Conservation (phyloP, 225 moss, liverwort and hornwort species). For the Takakia lepidozioides region DNA sequence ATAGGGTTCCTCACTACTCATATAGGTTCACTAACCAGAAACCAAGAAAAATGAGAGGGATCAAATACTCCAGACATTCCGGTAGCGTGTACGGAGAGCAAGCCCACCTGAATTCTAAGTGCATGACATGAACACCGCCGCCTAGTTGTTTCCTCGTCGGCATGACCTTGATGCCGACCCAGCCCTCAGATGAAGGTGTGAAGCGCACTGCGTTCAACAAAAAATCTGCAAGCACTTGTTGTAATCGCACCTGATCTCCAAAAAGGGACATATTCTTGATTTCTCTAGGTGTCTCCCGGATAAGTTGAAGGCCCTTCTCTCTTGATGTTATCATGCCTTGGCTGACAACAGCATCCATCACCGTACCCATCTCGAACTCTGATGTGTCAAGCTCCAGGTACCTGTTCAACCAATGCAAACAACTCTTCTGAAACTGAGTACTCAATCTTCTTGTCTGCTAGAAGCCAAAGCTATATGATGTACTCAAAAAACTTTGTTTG, state of each 20-base stretch:
- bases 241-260: conserved; percentile 54
- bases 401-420: conserved; percentile 14
- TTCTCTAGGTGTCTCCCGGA: conserved; percentile 52
- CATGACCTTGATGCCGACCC: conserved; percentile 62
- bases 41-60: background rate
- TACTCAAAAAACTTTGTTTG: too few species aligned
- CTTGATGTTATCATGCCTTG: conserved; percentile 52
- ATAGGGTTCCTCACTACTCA: background rate
- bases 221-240: conserved; percentile 49
- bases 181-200: conserved; percentile 54
- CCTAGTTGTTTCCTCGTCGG: conserved; percentile 34
- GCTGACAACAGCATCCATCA: conserved; percentile 53
- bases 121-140: conserved; percentile 42
- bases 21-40: background rate
- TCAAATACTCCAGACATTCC: background rate
- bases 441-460: too few species aligned
- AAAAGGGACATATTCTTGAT: conserved; percentile 42
- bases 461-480: too few species aligned
- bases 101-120: conserved; percentile 36
- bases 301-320: conserved; percentile 52
- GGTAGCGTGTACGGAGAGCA: background rate
- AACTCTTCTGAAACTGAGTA: too few species aligned
- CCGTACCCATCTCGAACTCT: conserved; percentile 46
- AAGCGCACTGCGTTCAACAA: conserved; percentile 46
- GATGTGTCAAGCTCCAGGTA: conserved; percentile 44